phyloP scores from a whole-genome alignment of 2,329 filamentous ascomycete genomes.

The Venturia carpophila region DNA sequence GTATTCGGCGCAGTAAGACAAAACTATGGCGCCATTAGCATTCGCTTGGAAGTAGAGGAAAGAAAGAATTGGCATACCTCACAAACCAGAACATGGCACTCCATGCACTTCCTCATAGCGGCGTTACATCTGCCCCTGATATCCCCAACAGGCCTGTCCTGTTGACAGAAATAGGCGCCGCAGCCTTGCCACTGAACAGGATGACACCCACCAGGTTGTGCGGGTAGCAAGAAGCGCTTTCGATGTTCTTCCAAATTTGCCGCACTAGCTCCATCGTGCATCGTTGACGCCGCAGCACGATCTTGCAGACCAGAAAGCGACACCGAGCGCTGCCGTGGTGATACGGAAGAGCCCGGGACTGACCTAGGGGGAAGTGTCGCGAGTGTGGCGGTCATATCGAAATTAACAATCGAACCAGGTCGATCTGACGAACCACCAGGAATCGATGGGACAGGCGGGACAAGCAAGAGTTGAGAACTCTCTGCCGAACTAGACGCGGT shows the following conservation, averaged over 20 bases:
- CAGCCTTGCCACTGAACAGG: conserved; percentile 39
- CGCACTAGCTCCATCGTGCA: conserved; percentile 22
- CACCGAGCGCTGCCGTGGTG: conserved; percentile 16
- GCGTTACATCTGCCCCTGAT: conserved; percentile 31
- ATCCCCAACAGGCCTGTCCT: conserved; percentile 33
- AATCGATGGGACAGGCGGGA: not conserved
- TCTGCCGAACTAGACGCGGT: conserved; percentile 7
- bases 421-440: conserved; percentile 7
- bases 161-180: conserved; percentile 36
- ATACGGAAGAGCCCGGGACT: conserved; percentile 2
- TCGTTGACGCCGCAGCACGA: not conserved
- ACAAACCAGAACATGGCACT: conserved; percentile 35
- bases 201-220: conserved; percentile 29
- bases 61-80: conserved; percentile 29
- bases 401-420: conserved; percentile 3
- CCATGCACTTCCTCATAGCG: conserved; percentile 32
- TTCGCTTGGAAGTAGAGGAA: not conserved
- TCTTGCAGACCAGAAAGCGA: conserved; percentile 15
- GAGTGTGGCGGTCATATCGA: conserved; percentile 7
- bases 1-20: conserved; percentile 27
- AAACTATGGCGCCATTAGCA: conserved; percentile 20
- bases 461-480: conserved; percentile 10
- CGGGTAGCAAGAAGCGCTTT: conserved; percentile 29
- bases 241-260: conserved; percentile 12
- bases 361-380: conserved; percentile 9